Conservation (phyloP, 2,329 filamentous ascomycete genomes). For the Coleophoma cylindrospora region DNA sequence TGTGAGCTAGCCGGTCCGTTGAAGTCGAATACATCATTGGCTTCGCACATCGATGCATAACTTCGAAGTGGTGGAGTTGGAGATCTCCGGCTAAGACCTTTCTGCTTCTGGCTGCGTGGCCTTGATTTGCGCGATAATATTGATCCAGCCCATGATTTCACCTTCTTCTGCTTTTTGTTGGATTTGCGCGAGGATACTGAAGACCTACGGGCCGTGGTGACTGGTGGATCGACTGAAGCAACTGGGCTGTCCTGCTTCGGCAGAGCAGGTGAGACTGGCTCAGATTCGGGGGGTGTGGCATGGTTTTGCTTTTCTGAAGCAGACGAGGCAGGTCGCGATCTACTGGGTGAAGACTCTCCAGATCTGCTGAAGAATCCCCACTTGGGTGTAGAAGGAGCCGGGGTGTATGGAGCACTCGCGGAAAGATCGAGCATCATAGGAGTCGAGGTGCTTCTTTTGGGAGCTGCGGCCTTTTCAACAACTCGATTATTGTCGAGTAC, state of each 20-base stretch:
- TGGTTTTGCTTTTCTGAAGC: conserved; percentile 33
- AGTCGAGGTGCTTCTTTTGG: conserved; percentile 51
- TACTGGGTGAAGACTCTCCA: conserved; percentile 39
- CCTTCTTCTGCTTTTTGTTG: conserved; percentile 63
- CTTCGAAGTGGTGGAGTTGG: conserved; percentile 36
- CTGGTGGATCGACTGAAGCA: conserved; percentile 15
- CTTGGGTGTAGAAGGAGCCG: conserved; percentile 27
- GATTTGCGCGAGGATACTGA: conserved; percentile 22
- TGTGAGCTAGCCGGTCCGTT: conserved; percentile 2
- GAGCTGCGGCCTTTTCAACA: conserved; percentile 30
- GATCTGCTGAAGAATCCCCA: conserved; percentile 27
- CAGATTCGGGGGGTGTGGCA: conserved; percentile 9
- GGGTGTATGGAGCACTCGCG: conserved; percentile 1
- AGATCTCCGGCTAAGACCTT: conserved; percentile 30
- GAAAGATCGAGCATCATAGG: conserved; percentile 40
- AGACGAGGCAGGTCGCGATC: conserved; percentile 37
- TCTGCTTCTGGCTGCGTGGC: conserved; percentile 35
- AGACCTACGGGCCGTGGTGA: conserved; percentile 16
- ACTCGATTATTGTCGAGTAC: conserved; percentile 43
- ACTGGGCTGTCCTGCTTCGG: conserved; percentile 14
- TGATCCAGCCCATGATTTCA: conserved; percentile 56
- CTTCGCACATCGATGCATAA: conserved; percentile 22
- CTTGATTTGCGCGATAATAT: conserved; percentile 44
- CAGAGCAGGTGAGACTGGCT: conserved; percentile 6
- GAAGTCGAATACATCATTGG: conserved; percentile 13